Evolutionary conservation across 768 basidiomycete species (phyloP).

Genomic region (Rhodotorula sphaerocarpa): DNA sequence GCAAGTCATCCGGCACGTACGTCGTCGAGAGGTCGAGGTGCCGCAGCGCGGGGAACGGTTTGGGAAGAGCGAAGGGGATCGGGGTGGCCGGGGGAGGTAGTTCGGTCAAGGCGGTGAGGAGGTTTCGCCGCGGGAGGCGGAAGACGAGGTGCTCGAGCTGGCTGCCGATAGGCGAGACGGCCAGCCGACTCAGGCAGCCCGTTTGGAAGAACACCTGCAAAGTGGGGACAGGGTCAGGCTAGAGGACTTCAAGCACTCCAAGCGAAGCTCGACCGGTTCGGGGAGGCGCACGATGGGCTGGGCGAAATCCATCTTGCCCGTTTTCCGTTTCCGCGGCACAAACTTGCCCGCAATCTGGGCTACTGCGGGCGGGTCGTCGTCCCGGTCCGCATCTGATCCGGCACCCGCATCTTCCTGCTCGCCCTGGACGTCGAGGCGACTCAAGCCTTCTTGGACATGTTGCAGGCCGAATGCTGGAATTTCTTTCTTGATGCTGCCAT

Average conservation of each 20-base stretch:
- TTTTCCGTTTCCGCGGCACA: slow-evolving; percentile 43
- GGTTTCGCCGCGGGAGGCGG: slow-evolving; percentile 61
- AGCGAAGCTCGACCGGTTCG: slow-evolving; percentile 42
- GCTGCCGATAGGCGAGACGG: slow-evolving; percentile 47
- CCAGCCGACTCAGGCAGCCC: slow-evolving; percentile 48
- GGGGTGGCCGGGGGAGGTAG: not conserved
- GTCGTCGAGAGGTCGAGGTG: slow-evolving; percentile 68
- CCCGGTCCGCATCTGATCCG: not conserved
- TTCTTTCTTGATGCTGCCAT: slow-evolving; percentile 32
- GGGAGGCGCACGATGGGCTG: slow-evolving; percentile 61
- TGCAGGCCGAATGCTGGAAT: slow-evolving; percentile 35
- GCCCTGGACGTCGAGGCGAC: slow-evolving; percentile 1
- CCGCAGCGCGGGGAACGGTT: slow-evolving; percentile 50
- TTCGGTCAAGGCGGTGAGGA: slow-evolving; percentile 48
- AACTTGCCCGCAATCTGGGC: slow-evolving; percentile 2
- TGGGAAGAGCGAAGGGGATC: slow-evolving; percentile 4
- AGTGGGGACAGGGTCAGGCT: not conserved
- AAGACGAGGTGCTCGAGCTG: slow-evolving; percentile 56
- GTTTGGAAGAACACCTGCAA: slow-evolving; percentile 45
- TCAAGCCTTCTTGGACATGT: slow-evolving; percentile 26
- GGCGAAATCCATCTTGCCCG: slow-evolving; percentile 47
- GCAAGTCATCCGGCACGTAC: slow-evolving; percentile 49
- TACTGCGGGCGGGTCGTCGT: not conserved
- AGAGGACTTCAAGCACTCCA: slow-evolving; percentile 37
- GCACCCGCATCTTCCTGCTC: not conserved